These are phyloP conservation scores for Scheffersomyces quercinus DNA, from an alignment of 1,139 yeast genomes.

Conservation along the genomic window DNA sequence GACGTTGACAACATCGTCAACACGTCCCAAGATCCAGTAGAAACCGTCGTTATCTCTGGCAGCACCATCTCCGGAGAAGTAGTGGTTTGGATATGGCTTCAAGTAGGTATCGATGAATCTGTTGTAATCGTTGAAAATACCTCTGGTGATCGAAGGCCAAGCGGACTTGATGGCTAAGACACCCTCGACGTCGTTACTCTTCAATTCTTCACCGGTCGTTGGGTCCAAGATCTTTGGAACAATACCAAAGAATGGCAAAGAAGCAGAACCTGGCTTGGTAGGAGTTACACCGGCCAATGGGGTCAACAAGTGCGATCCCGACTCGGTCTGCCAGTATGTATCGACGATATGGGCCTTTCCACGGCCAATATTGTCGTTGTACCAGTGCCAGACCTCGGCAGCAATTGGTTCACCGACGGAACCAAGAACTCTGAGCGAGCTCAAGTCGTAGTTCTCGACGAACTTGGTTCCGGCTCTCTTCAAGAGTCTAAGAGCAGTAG, in stretches of 20 bases:
- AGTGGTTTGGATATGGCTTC: slow-evolving; percentile 67
- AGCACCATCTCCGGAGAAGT: slow-evolving; percentile 83
- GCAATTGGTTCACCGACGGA: slow-evolving; percentile 94
- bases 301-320: slow-evolving; percentile 71
- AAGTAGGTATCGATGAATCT: slow-evolving; percentile 71
- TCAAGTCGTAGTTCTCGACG: slow-evolving; percentile 64
- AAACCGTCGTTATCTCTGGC: slow-evolving; percentile 77
- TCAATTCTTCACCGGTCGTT: slow-evolving; percentile 64
- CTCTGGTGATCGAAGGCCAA: slow-evolving; percentile 82
- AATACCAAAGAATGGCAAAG: slow-evolving; percentile 76
- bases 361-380: slow-evolving; percentile 75
- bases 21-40: slow-evolving; percentile 80
- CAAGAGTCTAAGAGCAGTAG: slow-evolving; percentile 81
- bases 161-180: slow-evolving; percentile 68
- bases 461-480: slow-evolving; percentile 78
- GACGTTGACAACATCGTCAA: slow-evolving; percentile 80
- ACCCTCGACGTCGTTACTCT: slow-evolving; percentile 68
- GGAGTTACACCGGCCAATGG: slow-evolving; percentile 76
- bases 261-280: slow-evolving; percentile 78
- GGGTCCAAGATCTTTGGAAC: slow-evolving; percentile 72
- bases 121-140: slow-evolving; percentile 69
- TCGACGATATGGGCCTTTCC: slow-evolving; percentile 73
- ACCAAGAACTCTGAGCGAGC: slow-evolving; percentile 71
- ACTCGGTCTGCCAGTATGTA: slow-evolving; percentile 85
- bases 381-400: slow-evolving; percentile 94